phyloP scores from a whole-genome alignment of 148 eudicot genomes.

The Camellia sinensis region DNA sequence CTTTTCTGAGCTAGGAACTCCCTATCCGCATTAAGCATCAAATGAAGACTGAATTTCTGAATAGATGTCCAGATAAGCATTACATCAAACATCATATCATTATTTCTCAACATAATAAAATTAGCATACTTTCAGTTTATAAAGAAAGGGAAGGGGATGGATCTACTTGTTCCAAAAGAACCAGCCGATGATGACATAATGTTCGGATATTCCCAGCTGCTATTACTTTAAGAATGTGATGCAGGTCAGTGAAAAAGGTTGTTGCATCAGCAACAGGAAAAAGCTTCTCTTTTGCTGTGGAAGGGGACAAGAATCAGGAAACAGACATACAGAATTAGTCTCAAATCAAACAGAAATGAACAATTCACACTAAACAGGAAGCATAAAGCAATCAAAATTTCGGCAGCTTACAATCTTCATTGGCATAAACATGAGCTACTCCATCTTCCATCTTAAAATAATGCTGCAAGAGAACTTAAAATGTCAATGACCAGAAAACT shows the following conservation, averaged over 20 bases:
- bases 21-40: slow-evolving; percentile 98
- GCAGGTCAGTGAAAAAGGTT: slow-evolving; percentile 96
- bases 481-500: slow-evolving; percentile 4
- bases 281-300: slow-evolving; percentile 73
- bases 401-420: slow-evolving; percentile 69
- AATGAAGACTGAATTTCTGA: slow-evolving; percentile 99
- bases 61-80: slow-evolving; percentile 21
- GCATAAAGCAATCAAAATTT: background rate
- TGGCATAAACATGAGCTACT: slow-evolving; percentile 86
- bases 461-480: slow-evolving; percentile 57
- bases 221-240: slow-evolving; percentile 93
- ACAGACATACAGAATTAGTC: background rate
- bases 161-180: slow-evolving; percentile 85
- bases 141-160: slow-evolving; percentile 6
- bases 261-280: slow-evolving; percentile 97
- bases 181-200: slow-evolving; percentile 86
- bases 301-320: slow-evolving; percentile 3
- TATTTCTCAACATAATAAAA: background rate
- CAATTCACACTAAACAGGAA: background rate
- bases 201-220: slow-evolving; percentile 97
- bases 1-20: slow-evolving; percentile 99
- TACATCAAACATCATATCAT: slow-evolving; percentile 16
- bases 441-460: slow-evolving; percentile 98
- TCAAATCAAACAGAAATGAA: background rate
- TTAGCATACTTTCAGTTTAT: background rate